phyloP scores from a whole-genome alignment of 2,329 filamentous ascomycete species.

The Apiospora saccharicola region DNA sequence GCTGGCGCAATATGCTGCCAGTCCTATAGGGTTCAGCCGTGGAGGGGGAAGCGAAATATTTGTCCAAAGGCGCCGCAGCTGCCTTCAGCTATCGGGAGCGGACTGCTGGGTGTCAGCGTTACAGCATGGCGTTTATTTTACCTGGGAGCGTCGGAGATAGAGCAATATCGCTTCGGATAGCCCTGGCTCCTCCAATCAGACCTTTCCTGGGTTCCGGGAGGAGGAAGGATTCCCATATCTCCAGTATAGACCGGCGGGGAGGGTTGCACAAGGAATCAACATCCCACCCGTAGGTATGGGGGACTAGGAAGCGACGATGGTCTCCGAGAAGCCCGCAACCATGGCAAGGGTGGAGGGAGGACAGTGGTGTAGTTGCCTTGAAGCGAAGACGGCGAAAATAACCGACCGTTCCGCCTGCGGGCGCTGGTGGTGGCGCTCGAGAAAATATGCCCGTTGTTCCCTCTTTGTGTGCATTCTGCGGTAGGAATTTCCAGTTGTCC shows the following conservation, averaged over 20 bases:
- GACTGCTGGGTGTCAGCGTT: not conserved
- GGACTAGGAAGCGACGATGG: not conserved
- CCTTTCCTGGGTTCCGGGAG: not conserved
- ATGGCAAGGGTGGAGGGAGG: not conserved
- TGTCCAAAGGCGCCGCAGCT: not conserved
- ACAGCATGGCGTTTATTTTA: not conserved
- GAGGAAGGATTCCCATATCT: not conserved
- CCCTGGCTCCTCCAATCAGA: not conserved
- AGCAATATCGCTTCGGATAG: not conserved
- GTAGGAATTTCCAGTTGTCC: not conserved
- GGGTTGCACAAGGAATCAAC: not conserved
- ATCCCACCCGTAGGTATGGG: not conserved
- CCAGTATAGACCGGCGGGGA: not conserved
- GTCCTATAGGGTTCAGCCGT: not conserved
- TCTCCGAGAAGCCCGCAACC: not conserved
- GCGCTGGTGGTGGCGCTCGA: not conserved
- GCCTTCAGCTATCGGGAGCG: not conserved
- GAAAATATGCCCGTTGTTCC: slow-evolving; percentile 10
- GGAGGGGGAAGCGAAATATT: not conserved
- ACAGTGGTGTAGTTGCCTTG: not conserved
- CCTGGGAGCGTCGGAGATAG: not conserved
- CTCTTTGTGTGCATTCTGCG: not conserved
- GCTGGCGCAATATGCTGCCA: not conserved
- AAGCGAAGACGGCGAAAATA: not conserved
- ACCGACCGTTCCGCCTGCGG: not conserved